phyloP scores from a whole-genome alignment of 2,329 filamentous ascomycete species.

The Dryadomyces sulphureus region DNA sequence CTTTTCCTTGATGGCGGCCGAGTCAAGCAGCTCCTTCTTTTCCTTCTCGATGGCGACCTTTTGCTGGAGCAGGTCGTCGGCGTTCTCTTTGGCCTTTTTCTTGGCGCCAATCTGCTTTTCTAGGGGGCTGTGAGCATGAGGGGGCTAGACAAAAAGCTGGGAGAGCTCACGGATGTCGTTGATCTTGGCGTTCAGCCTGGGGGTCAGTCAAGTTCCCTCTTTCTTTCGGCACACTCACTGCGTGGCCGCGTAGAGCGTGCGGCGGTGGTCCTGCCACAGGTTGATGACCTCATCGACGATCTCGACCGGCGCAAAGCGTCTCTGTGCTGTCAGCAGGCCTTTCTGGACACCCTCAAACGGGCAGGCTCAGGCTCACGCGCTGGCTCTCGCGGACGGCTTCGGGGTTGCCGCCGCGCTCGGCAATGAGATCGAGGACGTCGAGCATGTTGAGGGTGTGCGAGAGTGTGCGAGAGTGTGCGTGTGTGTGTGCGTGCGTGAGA shows the following conservation, averaged over 20 bases:
- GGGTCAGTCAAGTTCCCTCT: not conserved
- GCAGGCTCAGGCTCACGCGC: constrained; percentile 24
- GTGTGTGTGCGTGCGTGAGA: not conserved
- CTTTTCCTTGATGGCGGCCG: constrained; percentile 56
- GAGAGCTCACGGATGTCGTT: constrained; percentile 37
- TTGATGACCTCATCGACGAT: constrained; percentile 82
- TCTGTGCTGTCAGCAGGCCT: constrained; percentile 16
- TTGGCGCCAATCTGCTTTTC: constrained; percentile 29
- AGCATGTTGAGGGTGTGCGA: constrained; percentile 9
- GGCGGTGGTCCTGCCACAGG: constrained; percentile 73
- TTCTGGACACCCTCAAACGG: not conserved
- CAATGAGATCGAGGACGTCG: constrained; percentile 64
- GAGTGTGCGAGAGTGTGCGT: not conserved
- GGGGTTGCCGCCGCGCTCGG: constrained; percentile 80
- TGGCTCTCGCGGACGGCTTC: constrained; percentile 89
- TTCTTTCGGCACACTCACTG: constrained; percentile 27
- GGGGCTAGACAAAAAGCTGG: not conserved
- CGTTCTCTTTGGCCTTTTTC: constrained; percentile 91
- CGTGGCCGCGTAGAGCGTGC: constrained; percentile 39
- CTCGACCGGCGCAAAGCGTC: constrained; percentile 65
- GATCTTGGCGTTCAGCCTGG: constrained; percentile 56
- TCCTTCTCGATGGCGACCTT: constrained; percentile 53
- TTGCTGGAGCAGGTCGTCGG: constrained; percentile 61
- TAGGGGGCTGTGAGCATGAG: not conserved
- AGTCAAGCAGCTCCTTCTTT: constrained; percentile 65